A percentile compares a stretch with the other conserved stretches of the same genome.
These are phyloP conservation scores for Blastobotrys muscicola DNA, from an alignment of 805 yeast species.

Conservation along the genomic window DNA sequence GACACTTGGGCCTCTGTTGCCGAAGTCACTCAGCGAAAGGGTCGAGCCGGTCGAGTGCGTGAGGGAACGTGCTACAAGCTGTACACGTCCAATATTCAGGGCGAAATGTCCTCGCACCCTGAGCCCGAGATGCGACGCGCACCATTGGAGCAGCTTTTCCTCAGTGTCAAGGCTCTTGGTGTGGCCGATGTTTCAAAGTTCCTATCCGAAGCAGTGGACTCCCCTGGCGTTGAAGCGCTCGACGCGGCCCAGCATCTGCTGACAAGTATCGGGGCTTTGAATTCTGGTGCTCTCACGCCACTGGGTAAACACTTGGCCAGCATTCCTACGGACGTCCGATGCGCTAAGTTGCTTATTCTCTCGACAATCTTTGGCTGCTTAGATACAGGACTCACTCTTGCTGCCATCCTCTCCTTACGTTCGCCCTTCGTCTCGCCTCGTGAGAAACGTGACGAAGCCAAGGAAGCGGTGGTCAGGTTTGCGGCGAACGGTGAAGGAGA, in stretches of 20 bases:
- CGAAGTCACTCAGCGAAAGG: conserved; percentile 83
- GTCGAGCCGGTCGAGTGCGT: conserved; percentile 96
- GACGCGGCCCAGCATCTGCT: conserved; percentile 43
- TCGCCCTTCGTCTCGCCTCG: conserved; percentile 56
- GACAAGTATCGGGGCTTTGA: conserved; percentile 65
- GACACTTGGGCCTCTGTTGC: conserved; percentile 89
- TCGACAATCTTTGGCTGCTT: conserved; percentile 80
- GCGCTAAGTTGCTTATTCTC: conserved; percentile 71
- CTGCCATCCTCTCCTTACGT: conserved; percentile 65
- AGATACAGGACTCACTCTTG: conserved; percentile 68
- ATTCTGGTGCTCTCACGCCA: conserved; percentile 46
- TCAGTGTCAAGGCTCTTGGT: conserved; percentile 86
- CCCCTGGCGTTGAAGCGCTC: conserved; percentile 54
- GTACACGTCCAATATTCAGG: conserved; percentile 54
- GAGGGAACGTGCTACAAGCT: conserved; percentile 75
- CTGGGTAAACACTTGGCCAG: conserved; percentile 72
- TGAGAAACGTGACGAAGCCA: conserved; percentile 59
- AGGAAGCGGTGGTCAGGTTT: conserved; percentile 25
- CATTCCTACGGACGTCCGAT: conserved; percentile 74
- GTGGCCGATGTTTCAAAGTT: conserved; percentile 61
- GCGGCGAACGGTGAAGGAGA: conserved; percentile 57
- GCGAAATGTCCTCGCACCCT: conserved; percentile 58
- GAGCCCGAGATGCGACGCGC: conserved; percentile 84
- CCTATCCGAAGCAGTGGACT: conserved; percentile 67
- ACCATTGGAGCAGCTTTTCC: conserved; percentile 70